Percentiles rank a stretch among this genome's conserved stretches.
phyloP scores from a whole-genome alignment of 116 monocot genomes.

The Papilionanthe hybrid region DNA sequence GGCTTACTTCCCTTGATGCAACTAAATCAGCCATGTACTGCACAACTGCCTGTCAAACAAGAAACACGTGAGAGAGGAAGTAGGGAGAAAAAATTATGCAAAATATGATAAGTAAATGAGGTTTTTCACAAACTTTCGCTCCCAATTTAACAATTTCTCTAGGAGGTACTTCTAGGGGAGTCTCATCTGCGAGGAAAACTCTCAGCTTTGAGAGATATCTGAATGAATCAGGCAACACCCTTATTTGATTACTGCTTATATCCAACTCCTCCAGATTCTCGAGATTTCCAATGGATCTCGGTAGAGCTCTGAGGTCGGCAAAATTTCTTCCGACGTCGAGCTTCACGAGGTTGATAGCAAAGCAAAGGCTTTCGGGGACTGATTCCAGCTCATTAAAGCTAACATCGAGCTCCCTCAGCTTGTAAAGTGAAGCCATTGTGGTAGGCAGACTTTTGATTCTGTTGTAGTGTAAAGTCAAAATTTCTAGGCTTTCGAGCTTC shows the following conservation, averaged over 20 bases:
- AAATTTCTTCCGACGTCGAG: conserved; percentile 78
- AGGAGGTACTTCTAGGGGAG: conserved; percentile 80
- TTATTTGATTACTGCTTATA: conserved; percentile 92
- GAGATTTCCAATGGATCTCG: conserved; percentile 79
- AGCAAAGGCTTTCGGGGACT: conserved; percentile 78
- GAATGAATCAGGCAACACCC: conserved; percentile 72
- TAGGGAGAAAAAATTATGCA: background rate
- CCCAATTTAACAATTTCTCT: conserved; percentile 69
- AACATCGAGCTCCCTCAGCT: conserved; percentile 72
- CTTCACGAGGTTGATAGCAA: conserved; percentile 70
- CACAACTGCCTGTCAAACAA: conserved; percentile 57
- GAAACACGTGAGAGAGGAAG: background rate
- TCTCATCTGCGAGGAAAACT: conserved; percentile 66
- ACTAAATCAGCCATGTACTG: conserved; percentile 73
- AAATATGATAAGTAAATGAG: background rate
- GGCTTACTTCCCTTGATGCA: background rate
- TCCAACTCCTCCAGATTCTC: conserved; percentile 90
- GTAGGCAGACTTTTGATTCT: conserved; percentile 78
- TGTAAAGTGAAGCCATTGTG: conserved; percentile 62
- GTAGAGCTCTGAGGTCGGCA: conserved; percentile 72
- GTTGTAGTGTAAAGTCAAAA: conserved; percentile 78
- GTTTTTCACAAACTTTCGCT: conserved; percentile 59
- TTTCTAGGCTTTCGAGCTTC: conserved; percentile 61
- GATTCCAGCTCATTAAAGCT: conserved; percentile 91
- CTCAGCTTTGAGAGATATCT: conserved; percentile 56